Conservation (phyloP, 805 yeast genomes). For the Candida schatavii region DNA sequence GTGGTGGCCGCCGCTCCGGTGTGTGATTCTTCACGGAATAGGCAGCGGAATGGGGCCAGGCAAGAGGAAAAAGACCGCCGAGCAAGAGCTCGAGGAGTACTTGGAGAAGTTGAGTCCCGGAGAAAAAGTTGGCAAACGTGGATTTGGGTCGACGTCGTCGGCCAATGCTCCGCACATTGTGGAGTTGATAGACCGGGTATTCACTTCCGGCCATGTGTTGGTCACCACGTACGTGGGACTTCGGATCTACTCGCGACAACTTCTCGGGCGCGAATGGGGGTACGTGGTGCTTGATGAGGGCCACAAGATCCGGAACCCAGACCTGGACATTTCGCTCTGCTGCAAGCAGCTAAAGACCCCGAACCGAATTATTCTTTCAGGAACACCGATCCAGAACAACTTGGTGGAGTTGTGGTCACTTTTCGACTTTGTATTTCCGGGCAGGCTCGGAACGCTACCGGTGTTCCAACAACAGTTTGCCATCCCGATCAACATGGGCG, state of each 20-base stretch:
- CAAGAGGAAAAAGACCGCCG: conserved; percentile 29
- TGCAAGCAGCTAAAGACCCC: conserved; percentile 83
- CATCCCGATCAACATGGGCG: conserved; percentile 92
- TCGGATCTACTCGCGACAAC: conserved; percentile 57
- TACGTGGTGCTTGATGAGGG: conserved; percentile 94
- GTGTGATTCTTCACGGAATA: conserved; percentile 84
- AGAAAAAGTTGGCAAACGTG: background rate
- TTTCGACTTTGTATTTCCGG: conserved; percentile 94
- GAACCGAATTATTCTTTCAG: conserved; percentile 85
- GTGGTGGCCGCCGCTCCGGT: conserved; percentile 97
- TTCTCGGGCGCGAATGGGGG: conserved; percentile 78
- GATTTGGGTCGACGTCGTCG: conserved; percentile 2
- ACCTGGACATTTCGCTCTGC: conserved; percentile 78
- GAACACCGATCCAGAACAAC: conserved; percentile 96
- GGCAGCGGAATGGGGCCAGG: conserved; percentile 71
- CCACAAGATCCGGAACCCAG: conserved; percentile 93
- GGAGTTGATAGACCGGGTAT: conserved; percentile 54
- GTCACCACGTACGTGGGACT: conserved; percentile 92
- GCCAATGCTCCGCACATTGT: conserved; percentile 33
- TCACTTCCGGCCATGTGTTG: conserved; percentile 72
- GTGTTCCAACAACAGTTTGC: conserved; percentile 92
- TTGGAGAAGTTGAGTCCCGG: conserved; percentile 44
- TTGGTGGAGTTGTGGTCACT: conserved; percentile 89
- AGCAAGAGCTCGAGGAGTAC: conserved; percentile 49
- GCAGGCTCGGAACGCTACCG: conserved; percentile 90